Evolutionary conservation across 495 filamentous ascomycete species (phyloP).

Genomic region (Emericellopsis terricola): DNA sequence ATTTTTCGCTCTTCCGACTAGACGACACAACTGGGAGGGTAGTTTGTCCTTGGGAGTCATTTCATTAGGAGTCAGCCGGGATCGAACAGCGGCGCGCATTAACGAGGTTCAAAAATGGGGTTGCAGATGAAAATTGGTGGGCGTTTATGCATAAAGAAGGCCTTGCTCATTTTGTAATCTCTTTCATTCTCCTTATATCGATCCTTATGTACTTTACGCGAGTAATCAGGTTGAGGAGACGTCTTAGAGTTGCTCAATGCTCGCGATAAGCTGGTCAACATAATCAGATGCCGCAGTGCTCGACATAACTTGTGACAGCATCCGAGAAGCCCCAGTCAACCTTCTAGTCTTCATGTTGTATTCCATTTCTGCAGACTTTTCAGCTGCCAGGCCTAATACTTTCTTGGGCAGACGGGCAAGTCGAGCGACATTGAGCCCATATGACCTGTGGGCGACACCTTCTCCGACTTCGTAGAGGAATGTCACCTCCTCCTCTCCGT

Average conservation of each 20-base stretch:
- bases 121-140: too few species aligned
- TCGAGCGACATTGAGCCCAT: constrained; percentile 84
- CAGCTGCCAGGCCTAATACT: constrained; percentile 58
- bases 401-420: constrained; percentile 63
- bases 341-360: constrained; percentile 44
- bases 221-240: too few species aligned
- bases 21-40: too few species aligned
- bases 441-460: constrained; percentile 81
- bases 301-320: constrained; percentile 24
- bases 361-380: constrained; percentile 70
- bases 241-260: constrained; percentile 31
- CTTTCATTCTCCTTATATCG: too few species aligned
- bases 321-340: constrained; percentile 23
- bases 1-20: too few species aligned
- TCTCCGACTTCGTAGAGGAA: constrained; percentile 73
- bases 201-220: too few species aligned
- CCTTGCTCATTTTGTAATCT: too few species aligned
- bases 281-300: constrained; percentile 14
- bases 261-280: constrained; percentile 25
- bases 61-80: too few species aligned
- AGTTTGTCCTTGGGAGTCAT: too few species aligned
- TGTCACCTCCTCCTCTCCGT: constrained; percentile 41
- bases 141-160: too few species aligned
- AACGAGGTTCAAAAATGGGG: too few species aligned
- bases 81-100: too few species aligned